Evolutionary conservation across 2,329 filamentous ascomycete species (phyloP), one percentile per base, ranked within the genome.

Genomic region (Neofusicoccum sp.): DNA sequence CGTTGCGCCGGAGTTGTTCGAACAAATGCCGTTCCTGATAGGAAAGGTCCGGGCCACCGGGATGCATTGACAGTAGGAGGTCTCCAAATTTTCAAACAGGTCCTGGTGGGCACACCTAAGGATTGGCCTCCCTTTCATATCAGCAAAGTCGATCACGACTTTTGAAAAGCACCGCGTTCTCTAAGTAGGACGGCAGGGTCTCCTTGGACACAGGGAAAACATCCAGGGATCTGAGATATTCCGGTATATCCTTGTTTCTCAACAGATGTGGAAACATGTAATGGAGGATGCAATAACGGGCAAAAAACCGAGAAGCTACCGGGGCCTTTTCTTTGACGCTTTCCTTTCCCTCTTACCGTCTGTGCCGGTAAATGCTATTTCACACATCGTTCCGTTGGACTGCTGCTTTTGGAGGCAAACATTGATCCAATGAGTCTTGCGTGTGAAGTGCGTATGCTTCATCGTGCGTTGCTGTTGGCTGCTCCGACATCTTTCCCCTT

Each of bases 1-100:
- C 30, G 67, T 68, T 31, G 61, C 66, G 1, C 56, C 64, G 1
- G 11, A 48, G 6, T 61, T 68, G 43, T 54, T 64, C n/a, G 66
- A 68, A 28, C 67, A 71, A 20, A 68, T 69, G 59, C 59, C 59
- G 24, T 61, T 47, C 41, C 49, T 61, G 30, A 56, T 61, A 6
- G 59, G 59, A 2, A 61, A 57, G 24, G 41, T 56, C 5, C 51
- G 51, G 5, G 51, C 51, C 3, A 56, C 51, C n/a, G 51, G 51
- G 9, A 56, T 56, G 38, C 51, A 56, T 56, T 56, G 51, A 54
- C 16, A 12, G 7, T 8, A 20, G 6, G 16, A 14, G 24, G 8
- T 34, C 20, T 12, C 14, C 14, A 20, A 16, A 20, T 20, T 9
- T 30, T 14, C 12, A 40, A 31, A 7, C 8, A 8, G n/a, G 26